Evolutionary conservation across 164 flowering plant species (phyloP).

Genomic region (Akebia trifoliata): DNA sequence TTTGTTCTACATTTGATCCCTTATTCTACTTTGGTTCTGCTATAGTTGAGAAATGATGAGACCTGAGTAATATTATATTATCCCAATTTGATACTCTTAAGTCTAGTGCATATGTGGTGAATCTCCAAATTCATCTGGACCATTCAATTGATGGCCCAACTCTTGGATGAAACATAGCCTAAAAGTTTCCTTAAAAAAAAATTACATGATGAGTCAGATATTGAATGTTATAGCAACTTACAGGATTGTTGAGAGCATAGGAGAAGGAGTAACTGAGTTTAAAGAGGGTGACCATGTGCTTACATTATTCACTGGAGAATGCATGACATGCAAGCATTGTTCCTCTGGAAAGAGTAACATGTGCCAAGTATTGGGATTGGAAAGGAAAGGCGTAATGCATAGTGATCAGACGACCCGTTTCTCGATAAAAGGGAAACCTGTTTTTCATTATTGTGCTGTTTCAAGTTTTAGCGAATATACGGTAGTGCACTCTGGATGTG

Average conservation of each 20-base stretch:
- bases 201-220: neutral
- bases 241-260: conserved; percentile 95
- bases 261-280: conserved; percentile 85
- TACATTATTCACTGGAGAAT: conserved; percentile 89
- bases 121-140: too few species aligned
- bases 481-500: conserved; percentile 95
- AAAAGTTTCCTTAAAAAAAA: neutral
- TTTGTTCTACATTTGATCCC: conserved; percentile 21
- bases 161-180: neutral
- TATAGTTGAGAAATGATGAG: neutral
- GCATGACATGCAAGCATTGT: conserved; percentile 75
- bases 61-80: neutral
- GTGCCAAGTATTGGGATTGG: conserved; percentile 82
- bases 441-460: conserved; percentile 93
- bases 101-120: too few species aligned
- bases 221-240: conserved; percentile 7
- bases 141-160: neutral
- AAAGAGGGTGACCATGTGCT: conserved; percentile 89
- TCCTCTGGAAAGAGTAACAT: conserved; percentile 77
- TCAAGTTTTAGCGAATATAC: conserved; percentile 97
- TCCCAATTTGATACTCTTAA: neutral
- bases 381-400: conserved; percentile 92
- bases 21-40: neutral
- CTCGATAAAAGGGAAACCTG: conserved; percentile 70
- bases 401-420: conserved; percentile 87